Base-by-base conservation (phyloP, 495 filamentous ascomycete species). In the Podospora conica region DNA sequence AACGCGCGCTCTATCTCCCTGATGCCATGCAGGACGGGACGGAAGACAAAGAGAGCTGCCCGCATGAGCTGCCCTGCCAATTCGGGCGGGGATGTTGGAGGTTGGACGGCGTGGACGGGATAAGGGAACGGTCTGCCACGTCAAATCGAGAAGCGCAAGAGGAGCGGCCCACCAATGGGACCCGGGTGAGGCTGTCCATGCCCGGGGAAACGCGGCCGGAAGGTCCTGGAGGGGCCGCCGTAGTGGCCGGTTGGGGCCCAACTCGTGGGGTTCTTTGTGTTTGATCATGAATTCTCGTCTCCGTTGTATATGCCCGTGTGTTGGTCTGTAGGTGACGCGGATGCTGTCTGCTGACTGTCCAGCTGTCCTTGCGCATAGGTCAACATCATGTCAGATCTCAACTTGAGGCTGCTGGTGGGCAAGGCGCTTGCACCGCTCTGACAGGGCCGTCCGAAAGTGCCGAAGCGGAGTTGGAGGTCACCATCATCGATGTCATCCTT, bases 141-240 rank as follows among this genome's bases (percentile, higher is more conserved):
- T 61, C 60, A 61, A 61, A 53, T n/a, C 4, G 31, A 63, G 64
- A 63, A 23, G 57, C 57, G 9, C n/a, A 28, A 56, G 61, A 20
- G 57, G n/a, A 12, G 5, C 58, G 15, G n/a, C 40, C 40, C 53
- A 28, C 65, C 65, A 66, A 66, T 66, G 21, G 53, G 54, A 63
- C 15, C 12, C 40, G 24, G 40, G 54, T 21, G 59, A 63, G 65
- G 53, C 65, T 66, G 27, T 27, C 31, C 20, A 29, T 20, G 64
- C 64, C 62, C 24, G 24, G 40, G 40, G 40, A 1, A 48, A n/a
- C 18, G n/a, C 31, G 60, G 20, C 29, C 29, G 60, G 60, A 24
- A 33, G 60, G 60, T 25, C 15, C 21, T 23, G 11, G 25, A 25
- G 21, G 25, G 21, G 62, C 3, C 24, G 40, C 40, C 40, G 40